Base-by-base conservation (phyloP, 345 rosid genomes). In the Populus alba region DNA sequence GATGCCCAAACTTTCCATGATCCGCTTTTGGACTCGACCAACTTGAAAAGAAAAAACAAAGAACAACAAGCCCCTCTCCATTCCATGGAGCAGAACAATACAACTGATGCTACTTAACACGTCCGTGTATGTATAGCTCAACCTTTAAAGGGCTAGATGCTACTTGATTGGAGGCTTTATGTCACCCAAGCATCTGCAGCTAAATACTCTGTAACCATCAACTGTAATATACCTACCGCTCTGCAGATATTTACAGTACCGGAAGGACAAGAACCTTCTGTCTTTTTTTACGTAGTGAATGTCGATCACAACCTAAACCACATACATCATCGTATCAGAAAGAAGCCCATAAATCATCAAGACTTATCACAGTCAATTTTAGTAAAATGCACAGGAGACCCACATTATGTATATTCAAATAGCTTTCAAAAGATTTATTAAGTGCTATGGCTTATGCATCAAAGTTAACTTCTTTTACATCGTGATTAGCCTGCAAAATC, bases 21-120 rank as follows among this genome's bases (percentile, higher is more conserved):
- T 70, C 84, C 87, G 76, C 88, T 84, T 6, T 92, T 69, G 23
- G 97, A 91, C 79, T 91, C 92, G 1, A 85, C 96, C 77, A 89
- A 53, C 17, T 87, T 83, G 72, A 93, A 71, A 81, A 94, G 78
- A 37, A 88, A 87, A 71, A 88, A 81, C 77, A 90, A 77, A 72
- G 80, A 87, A 79, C 84, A 92, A 62, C 88, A 85, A 41, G 78
- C 75, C 39, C 84, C 84, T 74, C 87, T 88, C 89, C 89, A 86
- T 78, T 90, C 97, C 99, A 94, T 95, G 37, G 70, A 62, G 70
- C 78, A 73, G 35, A 9, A 41, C 43, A 22, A 57, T 67, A 41
- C 5, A 66, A n/a, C 18, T 8, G 51, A 11, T 22, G 76, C 38
- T 22, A 72, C 17, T 63, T 22, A 45, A 61, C 57, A 62, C 63